phyloP scores from a whole-genome alignment of 352 stramenopile genomes.

The Globisporangium perplexum region DNA sequence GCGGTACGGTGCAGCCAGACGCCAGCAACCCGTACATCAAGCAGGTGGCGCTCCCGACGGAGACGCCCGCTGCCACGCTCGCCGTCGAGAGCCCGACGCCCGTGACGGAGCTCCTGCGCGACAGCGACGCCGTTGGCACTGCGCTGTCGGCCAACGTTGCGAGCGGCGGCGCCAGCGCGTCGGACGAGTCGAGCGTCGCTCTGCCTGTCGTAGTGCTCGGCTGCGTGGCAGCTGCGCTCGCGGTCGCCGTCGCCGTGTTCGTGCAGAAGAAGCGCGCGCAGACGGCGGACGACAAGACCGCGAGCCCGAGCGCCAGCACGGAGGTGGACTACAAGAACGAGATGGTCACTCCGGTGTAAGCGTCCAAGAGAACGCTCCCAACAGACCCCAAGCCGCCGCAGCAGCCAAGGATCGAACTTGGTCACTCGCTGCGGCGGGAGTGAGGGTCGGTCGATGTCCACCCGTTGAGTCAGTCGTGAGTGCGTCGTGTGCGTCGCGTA shows the following conservation, averaged over 20 bases:
- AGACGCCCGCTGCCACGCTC: slow-evolving; percentile 6
- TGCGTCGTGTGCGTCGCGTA: not conserved
- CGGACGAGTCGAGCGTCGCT: slow-evolving; percentile 1
- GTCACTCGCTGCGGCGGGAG: not conserved
- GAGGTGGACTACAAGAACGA: slow-evolving; percentile 18
- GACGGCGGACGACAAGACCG: not conserved
- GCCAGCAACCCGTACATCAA: slow-evolving; percentile 11
- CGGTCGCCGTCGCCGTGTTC: slow-evolving; percentile 10
- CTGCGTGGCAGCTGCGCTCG: slow-evolving; percentile 12
- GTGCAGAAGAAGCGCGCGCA: slow-evolving; percentile 12
- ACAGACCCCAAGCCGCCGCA: not conserved
- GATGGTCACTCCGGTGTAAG: slow-evolving; percentile 16
- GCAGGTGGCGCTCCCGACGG: slow-evolving; percentile 8
- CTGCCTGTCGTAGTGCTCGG: slow-evolving; percentile 9
- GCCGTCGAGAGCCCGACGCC: slow-evolving; percentile 4
- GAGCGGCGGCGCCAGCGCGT: not conserved
- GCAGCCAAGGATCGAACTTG: slow-evolving; percentile 1
- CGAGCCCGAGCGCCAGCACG: slow-evolving; percentile 1
- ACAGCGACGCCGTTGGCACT: slow-evolving; percentile 7
- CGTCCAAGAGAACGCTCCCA: not conserved
- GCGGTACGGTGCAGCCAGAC: not conserved
- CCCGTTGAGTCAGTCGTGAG: not conserved
- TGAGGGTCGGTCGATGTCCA: not conserved
- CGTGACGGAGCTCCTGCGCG: slow-evolving; percentile 3
- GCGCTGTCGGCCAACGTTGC: slow-evolving; percentile 1